Base-by-base conservation (phyloP, 1,284 basidiomycete genomes). In the Trametes versicolor region DNA sequence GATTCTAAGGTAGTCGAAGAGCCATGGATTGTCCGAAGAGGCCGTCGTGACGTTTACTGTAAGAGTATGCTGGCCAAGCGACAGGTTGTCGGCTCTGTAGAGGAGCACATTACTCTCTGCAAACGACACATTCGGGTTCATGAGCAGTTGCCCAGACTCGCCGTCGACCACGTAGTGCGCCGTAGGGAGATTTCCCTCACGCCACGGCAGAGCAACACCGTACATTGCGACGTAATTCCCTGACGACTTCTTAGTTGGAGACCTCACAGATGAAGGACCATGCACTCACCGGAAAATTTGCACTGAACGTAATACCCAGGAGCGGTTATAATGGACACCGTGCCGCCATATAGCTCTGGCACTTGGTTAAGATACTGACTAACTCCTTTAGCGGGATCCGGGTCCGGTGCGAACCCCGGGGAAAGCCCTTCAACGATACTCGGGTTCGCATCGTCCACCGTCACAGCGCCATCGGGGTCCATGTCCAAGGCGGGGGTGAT, bases 81-180 rank as follows among this genome's bases (percentile, higher is more conserved):
- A 10, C 5, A 54, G 21, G 23, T 39, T 27, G n/a, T 54, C 32
- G 4, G 37, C 12, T 21, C 9, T 23, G 34, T 52, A 52, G 21
- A 36, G 23, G 1, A 25, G 34, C 5, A 15, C 51, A 19, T 52
- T 13, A n/a, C 13, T 4, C 8, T n/a, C 19, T 13, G 21, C 17
- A 13, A 1, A 10, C 7, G 51, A 10, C 15, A 36, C n/a, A 19
- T 52, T 52, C 4, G 32, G 32, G 25, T 27, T 27, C 2, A 27
- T 21, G 23, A 2, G 7, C 10, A 17, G 6, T 23, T 49, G 23
- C 25, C 27, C 7, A 17, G 27, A 49, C 23, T 25, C 25, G 32
- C 34, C 34, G 34, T 52, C 51, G 51, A 52, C 51, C 17, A 34
- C 32, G 34, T 36, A 52, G 17, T 21, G 32, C n/a, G 32, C 51